phyloP scores from a whole-genome alignment of 1,284 basidiomycete species.

The Phellinidium pouzarii region DNA sequence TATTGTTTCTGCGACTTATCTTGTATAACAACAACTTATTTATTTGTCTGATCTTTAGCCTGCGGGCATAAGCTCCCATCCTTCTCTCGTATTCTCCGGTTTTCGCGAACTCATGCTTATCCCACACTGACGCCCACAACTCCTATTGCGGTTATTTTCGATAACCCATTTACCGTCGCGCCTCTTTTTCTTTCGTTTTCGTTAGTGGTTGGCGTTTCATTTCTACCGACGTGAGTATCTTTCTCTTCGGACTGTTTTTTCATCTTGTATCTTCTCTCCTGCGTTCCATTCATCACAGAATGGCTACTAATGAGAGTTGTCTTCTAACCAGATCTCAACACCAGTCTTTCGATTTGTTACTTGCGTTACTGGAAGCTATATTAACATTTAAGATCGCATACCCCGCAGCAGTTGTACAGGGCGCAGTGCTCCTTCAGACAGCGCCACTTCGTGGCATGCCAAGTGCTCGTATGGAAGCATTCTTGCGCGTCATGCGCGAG shows the following conservation, averaged over 20 bases:
- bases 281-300: too few relatives aligned
- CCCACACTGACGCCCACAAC: not conserved
- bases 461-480: conserved; percentile 67
- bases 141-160: conserved; percentile 9
- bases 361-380: conserved; percentile 68
- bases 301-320: too few relatives aligned
- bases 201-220: conserved; percentile 2
- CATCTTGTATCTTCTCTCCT: conserved; percentile 20
- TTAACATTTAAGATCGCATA: conserved; percentile 80
- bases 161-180: conserved; percentile 38
- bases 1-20: not conserved
- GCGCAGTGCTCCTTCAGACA: conserved; percentile 81
- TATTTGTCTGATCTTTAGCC: conserved; percentile 1
- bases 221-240: conserved; percentile 22
- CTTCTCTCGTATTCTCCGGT: conserved; percentile 8
- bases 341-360: conserved; percentile 61
- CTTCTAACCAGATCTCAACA: conserved; percentile 45
- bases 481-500: conserved; percentile 75
- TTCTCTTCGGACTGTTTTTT: conserved; percentile 5
- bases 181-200: conserved; percentile 23
- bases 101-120: conserved; percentile 4
- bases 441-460: conserved; percentile 58
- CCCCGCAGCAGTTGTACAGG: conserved; percentile 70
- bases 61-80: conserved; percentile 16
- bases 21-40: conserved; percentile 22